phyloP scores from a whole-genome alignment of 1,284 basidiomycete species.

The Microbotryum silenes-acaulis region DNA sequence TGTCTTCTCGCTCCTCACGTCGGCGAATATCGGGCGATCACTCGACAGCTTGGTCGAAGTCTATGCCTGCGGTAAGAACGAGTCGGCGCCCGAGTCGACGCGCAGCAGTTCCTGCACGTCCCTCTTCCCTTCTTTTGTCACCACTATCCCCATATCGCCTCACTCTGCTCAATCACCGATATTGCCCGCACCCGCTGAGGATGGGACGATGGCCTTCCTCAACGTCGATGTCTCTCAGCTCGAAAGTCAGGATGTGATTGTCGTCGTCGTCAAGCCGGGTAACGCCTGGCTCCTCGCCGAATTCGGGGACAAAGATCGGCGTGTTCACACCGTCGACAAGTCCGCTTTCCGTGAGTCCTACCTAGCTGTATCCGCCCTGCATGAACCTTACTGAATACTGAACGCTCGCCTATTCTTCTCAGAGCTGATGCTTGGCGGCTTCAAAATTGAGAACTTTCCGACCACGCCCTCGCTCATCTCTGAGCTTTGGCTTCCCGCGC shows the following conservation, averaged over 20 bases:
- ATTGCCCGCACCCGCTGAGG: constrained; percentile 17
- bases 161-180: constrained; percentile 16
- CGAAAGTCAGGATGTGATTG: constrained; percentile 1
- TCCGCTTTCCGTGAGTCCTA: constrained; percentile 12
- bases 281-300: constrained; percentile 19
- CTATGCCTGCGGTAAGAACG: constrained; percentile 8
- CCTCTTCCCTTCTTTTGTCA: constrained; percentile 9
- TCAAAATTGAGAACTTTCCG: constrained; percentile 3
- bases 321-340: constrained; percentile 8
- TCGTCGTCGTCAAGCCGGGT: constrained; percentile 10
- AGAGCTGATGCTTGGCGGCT: constrained; percentile 18
- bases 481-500: constrained; percentile 23
- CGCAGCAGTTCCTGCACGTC: constrained; percentile 6
- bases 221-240: constrained; percentile 14
- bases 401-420: not conserved
- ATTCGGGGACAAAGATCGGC: constrained; percentile 12
- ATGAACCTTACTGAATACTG: not conserved
- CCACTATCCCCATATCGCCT: constrained; percentile 13
- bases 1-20: constrained; percentile 23
- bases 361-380: too few species aligned
- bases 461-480: constrained; percentile 16
- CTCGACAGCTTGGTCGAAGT: constrained; percentile 13
- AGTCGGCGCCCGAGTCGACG: not conserved
- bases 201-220: constrained; percentile 9
- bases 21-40: constrained; percentile 10